Evolutionary conservation across 148 eudicot species (phyloP), one percentile per base, ranked within the genome.

Genomic region (Bassia scoparia): DNA sequence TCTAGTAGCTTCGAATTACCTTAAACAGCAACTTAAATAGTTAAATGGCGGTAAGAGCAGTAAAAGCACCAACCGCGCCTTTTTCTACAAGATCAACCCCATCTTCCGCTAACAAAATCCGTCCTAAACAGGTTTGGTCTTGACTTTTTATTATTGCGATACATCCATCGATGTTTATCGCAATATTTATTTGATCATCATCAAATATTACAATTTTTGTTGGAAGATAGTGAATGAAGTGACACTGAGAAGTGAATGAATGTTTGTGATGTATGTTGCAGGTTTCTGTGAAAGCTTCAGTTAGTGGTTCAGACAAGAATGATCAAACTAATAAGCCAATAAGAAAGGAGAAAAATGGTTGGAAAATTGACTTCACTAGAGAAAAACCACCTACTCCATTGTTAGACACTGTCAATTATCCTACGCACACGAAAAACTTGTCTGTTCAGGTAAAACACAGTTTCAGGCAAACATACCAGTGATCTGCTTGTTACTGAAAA

Each of bases 351-450:
- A 81, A 58, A 29, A 81, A 82, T 20, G 74, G 71, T 4, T 75
- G 78, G 84, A 82, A 84, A 82, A 85, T 88, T 23, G 90, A 88
- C 66, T 87, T 81, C 78, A 79, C 86, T 0, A 88, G 84, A 8
- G 86, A 82, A 58, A 90, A 87, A 72, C 93, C 90, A 5, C 67
- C 82, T 2, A 88, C 96, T 29, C 93, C 96, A 26, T 76, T 90
- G 73, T 74, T 90, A 7, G 93, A 90, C 58, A 90, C 93, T 1
- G 69, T 90, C 80, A 85, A 85, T 66, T 80, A 77, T 38, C 96
- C 96, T 3, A 56, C 62, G 18, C 93, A 90, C 63, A 83, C 87
- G 88, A 88, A 88, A 74, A 84, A 84, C 69, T 85, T 90, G 37
- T 81, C 89, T 33, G 20, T 64, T 10, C 77, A 77, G 86, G 92